Conservation (phyloP, 345 rosid species). For the Acer campestre region DNA sequence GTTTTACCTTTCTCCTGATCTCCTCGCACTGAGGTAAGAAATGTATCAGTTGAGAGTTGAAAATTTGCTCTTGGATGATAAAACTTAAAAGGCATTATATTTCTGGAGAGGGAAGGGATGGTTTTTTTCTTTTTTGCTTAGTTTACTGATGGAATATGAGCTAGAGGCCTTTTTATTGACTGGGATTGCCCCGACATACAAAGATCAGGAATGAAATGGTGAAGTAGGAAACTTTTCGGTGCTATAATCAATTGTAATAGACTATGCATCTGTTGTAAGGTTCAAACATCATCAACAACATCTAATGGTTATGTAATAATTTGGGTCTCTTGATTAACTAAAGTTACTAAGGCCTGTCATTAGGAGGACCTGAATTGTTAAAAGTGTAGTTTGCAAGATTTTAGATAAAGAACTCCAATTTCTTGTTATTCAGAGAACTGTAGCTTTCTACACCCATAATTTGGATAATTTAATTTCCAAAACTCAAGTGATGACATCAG, state of each 20-base stretch:
- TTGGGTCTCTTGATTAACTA: neutral
- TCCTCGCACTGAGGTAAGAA: neutral
- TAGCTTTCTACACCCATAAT: neutral
- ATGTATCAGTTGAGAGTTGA: neutral
- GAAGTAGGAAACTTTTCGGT: neutral
- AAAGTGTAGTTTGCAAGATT: neutral
- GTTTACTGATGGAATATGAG: neutral
- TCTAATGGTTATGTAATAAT: neutral
- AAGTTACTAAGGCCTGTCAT: neutral
- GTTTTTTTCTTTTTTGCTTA: neutral
- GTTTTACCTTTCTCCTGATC: neutral
- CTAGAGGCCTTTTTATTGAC: neutral
- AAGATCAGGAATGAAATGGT: slow-evolving; percentile 1
- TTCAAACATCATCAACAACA: neutral
- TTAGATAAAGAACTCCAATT: neutral
- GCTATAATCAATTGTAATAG: neutral
- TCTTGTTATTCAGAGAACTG: neutral
- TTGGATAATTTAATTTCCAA: neutral
- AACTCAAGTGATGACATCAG: neutral
- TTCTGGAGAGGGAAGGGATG: neutral
- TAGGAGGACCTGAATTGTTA: neutral
- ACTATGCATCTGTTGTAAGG: no score
- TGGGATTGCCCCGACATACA: neutral
- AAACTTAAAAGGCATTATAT: neutral
- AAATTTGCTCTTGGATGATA: neutral